phyloP scores from a whole-genome alignment of 352 stramenopile species.

The Pythium brachiatum region DNA sequence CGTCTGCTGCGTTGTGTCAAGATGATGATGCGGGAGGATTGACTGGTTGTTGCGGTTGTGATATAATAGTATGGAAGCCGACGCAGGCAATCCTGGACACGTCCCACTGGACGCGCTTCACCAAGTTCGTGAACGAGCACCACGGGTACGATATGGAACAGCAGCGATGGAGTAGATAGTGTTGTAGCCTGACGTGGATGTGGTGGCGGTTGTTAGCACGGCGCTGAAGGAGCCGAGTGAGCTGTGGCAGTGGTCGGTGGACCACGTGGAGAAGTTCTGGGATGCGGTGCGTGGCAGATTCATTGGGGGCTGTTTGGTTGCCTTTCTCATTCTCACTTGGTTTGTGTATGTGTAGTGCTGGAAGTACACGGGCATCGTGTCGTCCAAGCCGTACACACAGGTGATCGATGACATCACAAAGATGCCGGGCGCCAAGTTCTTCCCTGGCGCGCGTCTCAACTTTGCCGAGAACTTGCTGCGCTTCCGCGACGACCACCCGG shows the following conservation, averaged over 20 bases:
- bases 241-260: constrained; percentile 73
- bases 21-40: neutral
- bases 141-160: constrained; percentile 44
- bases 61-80: constrained; percentile 52
- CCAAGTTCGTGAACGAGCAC: constrained; percentile 51
- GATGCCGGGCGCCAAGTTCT: constrained; percentile 76
- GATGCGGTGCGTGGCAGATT: constrained; percentile 25
- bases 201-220: constrained; percentile 27
- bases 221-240: constrained; percentile 41
- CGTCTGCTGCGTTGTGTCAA: constrained; percentile 1
- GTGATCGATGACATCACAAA: constrained; percentile 61
- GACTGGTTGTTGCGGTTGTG: neutral
- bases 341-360: constrained; percentile 36
- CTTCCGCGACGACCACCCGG: constrained; percentile 65
- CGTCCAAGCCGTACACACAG: constrained; percentile 49
- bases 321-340: neutral
- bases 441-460: constrained; percentile 59
- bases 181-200: too few relatives aligned
- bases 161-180: neutral
- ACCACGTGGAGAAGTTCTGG: constrained; percentile 67
- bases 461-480: constrained; percentile 76
- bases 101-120: constrained; percentile 74
- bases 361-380: constrained; percentile 68
- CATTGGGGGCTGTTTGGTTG: neutral
- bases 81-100: constrained; percentile 38